Evolutionary conservation across 805 yeast species (phyloP).

Genomic region (Starmerella vaccinii): DNA sequence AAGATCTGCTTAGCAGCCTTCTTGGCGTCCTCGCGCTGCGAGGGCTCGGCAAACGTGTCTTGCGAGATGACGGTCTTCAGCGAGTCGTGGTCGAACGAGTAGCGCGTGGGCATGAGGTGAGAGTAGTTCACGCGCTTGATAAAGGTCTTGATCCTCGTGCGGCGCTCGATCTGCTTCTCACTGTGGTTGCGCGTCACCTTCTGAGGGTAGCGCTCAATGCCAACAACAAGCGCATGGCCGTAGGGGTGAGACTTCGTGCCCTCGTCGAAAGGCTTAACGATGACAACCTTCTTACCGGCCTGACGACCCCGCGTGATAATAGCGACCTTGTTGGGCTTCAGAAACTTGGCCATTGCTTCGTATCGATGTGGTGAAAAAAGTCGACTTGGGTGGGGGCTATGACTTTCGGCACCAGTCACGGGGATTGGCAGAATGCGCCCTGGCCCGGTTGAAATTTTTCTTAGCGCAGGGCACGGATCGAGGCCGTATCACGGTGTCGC

Average conservation of each 20-base stretch:
- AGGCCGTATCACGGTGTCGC: neutral
- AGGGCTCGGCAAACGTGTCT: constrained; percentile 93
- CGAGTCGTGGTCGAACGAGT: constrained; percentile 92
- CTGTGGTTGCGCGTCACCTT: constrained; percentile 93
- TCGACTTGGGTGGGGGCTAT: constrained; percentile 6
- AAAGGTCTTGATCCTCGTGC: constrained; percentile 97
- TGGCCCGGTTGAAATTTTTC: constrained; percentile 1
- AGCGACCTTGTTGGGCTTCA: constrained; percentile 99
- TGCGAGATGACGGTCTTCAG: constrained; percentile 85
- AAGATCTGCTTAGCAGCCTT: constrained; percentile 97
- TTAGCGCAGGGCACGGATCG: neutral
- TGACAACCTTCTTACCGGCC: constrained; percentile 99
- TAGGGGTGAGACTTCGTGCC: constrained; percentile 98
- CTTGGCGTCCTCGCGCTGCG: constrained; percentile 98
- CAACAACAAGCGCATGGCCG: constrained; percentile 99
- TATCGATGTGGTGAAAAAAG: constrained; percentile 17
- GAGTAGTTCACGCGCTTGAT: constrained; percentile 98
- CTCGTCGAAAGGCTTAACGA: constrained; percentile 95
- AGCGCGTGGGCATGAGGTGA: constrained; percentile 99
- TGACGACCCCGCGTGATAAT: constrained; percentile 99
- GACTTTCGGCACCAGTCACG: constrained; percentile 2
- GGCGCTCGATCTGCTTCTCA: constrained; percentile 92
- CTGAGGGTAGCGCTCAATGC: constrained; percentile 97
- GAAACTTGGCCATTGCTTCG: constrained; percentile 83
- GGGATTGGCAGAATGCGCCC: constrained; percentile 1